Percentiles rank a stretch among this genome's conserved stretches.
Evolutionary conservation across 2,329 filamentous ascomycete species (phyloP).

Genomic region (Neofusicoccum parvum): DNA sequence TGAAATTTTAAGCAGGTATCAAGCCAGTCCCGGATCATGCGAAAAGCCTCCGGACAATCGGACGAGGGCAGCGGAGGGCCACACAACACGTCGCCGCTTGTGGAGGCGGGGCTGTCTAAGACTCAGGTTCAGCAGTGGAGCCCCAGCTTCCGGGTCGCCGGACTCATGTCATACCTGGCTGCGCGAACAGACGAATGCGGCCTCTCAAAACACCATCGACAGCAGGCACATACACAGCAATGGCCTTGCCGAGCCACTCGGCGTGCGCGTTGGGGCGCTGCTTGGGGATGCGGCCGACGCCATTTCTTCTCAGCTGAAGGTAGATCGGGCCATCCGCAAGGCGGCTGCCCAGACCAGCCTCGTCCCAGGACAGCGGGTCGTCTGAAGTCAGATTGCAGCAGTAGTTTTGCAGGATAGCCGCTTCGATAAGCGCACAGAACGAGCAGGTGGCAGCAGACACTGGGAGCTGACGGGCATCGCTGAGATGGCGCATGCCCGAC

Average conservation of each 20-base stretch:
- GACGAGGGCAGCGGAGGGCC: constrained; percentile 27
- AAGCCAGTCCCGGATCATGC: constrained; percentile 28
- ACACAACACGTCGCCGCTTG: constrained; percentile 27
- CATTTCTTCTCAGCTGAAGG: constrained; percentile 27
- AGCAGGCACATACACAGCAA: constrained; percentile 28
- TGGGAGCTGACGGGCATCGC: constrained; percentile 24
- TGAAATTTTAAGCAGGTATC: constrained; percentile 26
- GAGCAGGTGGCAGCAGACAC: constrained; percentile 22
- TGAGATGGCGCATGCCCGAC: constrained; percentile 26
- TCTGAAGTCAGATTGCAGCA: constrained; percentile 12
- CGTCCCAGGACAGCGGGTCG: constrained; percentile 20
- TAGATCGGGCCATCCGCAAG: constrained; percentile 26
- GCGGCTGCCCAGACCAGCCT: constrained; percentile 21
- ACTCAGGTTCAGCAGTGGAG: constrained; percentile 22
- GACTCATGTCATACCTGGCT: constrained; percentile 23
- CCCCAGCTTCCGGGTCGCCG: background rate
- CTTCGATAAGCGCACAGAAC: constrained; percentile 27
- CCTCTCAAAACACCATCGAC: constrained; percentile 26
- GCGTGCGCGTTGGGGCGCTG: background rate
- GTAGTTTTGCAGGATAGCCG: constrained; percentile 26
- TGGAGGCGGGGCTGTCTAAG: constrained; percentile 27
- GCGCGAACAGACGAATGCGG: constrained; percentile 27
- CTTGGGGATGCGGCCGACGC: constrained; percentile 24
- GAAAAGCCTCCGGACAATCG: constrained; percentile 29
- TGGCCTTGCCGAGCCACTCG: constrained; percentile 24